phyloP scores from a whole-genome alignment of 352 stramenopile genomes.

The Phytopythium vexans region DNA sequence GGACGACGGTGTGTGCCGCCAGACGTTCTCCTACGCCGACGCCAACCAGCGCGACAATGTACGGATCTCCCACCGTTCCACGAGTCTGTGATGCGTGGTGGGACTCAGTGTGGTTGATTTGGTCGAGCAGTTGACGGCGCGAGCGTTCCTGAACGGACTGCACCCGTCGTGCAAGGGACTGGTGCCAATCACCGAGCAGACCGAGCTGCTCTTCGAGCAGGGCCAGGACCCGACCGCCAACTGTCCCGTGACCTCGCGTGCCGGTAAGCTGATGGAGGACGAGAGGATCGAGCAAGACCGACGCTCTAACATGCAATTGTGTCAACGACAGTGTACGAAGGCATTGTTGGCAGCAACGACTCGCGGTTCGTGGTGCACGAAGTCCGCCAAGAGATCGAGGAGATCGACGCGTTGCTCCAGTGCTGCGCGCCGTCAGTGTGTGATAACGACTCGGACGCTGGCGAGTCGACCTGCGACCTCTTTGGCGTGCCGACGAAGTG shows the following conservation, averaged over 20 bases:
- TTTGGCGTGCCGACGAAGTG: constrained; percentile 60
- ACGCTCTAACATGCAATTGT: background rate
- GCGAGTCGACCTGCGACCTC: constrained; percentile 32
- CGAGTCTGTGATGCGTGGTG: background rate
- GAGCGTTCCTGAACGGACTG: constrained; percentile 55
- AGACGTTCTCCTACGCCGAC: constrained; percentile 69
- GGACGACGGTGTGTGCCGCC: constrained; percentile 34
- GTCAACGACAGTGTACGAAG: constrained; percentile 51
- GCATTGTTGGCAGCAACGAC: constrained; percentile 60
- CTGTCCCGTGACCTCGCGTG: constrained; percentile 63
- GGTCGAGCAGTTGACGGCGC: constrained; percentile 42
- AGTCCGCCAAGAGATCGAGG: constrained; percentile 41
- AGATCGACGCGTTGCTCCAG: constrained; percentile 60
- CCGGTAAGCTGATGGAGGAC: constrained; percentile 23
- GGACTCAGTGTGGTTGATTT: background rate
- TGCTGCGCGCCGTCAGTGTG: constrained; percentile 62
- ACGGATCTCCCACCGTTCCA: constrained; percentile 3
- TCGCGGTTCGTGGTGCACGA: constrained; percentile 56
- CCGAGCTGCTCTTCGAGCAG: constrained; percentile 68
- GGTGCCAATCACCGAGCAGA: constrained; percentile 52
- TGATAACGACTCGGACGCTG: constrained; percentile 1
- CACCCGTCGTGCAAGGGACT: constrained; percentile 53
- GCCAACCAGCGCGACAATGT: constrained; percentile 76
- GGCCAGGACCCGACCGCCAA: constrained; percentile 61
- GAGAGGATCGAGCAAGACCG: background rate